Evolutionary conservation across 352 stramenopile species (phyloP), one percentile per base, ranked within the genome.

Genomic region (Phytophthora chlamydospora): DNA sequence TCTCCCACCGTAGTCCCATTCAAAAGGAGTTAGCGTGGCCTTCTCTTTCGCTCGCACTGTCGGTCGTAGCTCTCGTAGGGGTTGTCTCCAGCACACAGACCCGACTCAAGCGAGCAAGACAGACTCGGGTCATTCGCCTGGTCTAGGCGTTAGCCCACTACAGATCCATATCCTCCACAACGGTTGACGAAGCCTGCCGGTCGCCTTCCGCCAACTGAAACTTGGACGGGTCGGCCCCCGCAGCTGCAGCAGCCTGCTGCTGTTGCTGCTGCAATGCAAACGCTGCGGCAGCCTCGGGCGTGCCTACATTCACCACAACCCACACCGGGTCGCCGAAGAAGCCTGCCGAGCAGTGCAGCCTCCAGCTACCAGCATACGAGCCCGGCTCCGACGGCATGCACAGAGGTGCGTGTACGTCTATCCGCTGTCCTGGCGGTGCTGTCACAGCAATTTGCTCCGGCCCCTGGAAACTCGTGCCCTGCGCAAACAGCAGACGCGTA

Each of bases 271-370:
- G 63, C 58, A 62, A 34, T n/a, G 63, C 68, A 49, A 69, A 72
- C 9, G 67, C 62, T 21, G 55, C 54, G 0, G 56, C 57, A 35
- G 44, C 45, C 19, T 75, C 58, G n/a, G 36, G 58, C 2, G 58
- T 74, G 24, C 64, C 71, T 35, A 95, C 84, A 36, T 86, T 91
- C 7, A 92, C 66, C 24, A 92, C 58, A 27, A 93, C 74, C 86
- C 86, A 95, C 10, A 93, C 72, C 0, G 84, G 83, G 13, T 95
- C 84, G 12, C 84, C 85, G 41, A 95, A 93, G 54, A 85, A 89
- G 6, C 78, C 82, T 5, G 71, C 56, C 6, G 83, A 65, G 33
- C 76, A 80, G 46, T 82, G 75, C 41, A 95, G 71, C 35, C 84
- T 79, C 86, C 86, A 95, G 53, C 78, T 92, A 7, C 83, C 85